Evolutionary conservation across 106 monocot genomes (phyloP), one percentile per base, ranked within the genome.

Genomic region (Amphibolis antarctica): DNA sequence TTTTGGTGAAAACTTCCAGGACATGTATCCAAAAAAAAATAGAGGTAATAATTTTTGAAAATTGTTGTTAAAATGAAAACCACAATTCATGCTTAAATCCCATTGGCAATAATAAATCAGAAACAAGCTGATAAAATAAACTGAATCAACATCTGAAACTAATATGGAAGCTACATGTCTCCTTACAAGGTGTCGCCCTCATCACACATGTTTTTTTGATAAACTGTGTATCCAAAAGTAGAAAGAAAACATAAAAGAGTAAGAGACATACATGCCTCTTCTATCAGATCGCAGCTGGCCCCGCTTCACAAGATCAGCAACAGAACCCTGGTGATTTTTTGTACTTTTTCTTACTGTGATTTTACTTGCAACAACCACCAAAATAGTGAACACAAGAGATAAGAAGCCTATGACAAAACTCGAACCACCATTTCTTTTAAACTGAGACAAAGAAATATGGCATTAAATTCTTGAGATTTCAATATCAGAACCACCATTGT

Each of bases 221-320:
- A 49, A 14, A 17, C 2, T n/a, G 48, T 17, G 48, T 12, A 9
- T 49, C 27, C 13, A 12, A 21, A 55, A 26, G 25, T 22, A 23
- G 25, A 14, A 28, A 55, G 12, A 27, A 25, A 55, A 55, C 11
- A 14, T 13, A 52, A 44, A 44, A 28, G 29, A 29, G 28, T 9
- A 26, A 28, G 27, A 48, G 69, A 88, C 88, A 67, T 88, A 93
- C 93, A 82, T 81, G 83, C 86, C 84, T 86, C 94, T 80, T 81
- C 86, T 86, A 73, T 84, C 82, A 54, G 94, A 82, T 82, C 79
- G 84, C 67, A 96, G 67, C 49, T 96, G 94, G 10, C 94, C 94
- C 42, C 94, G 77, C 66, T 75, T 96, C 73, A 96, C 86, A 67
- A 96, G 82, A 76, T 96, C 89, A 72, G 82, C 89, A 44, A 96